Conservation (phyloP, 2,329 filamentous ascomycete genomes). For the Ceratocystis destructans region DNA sequence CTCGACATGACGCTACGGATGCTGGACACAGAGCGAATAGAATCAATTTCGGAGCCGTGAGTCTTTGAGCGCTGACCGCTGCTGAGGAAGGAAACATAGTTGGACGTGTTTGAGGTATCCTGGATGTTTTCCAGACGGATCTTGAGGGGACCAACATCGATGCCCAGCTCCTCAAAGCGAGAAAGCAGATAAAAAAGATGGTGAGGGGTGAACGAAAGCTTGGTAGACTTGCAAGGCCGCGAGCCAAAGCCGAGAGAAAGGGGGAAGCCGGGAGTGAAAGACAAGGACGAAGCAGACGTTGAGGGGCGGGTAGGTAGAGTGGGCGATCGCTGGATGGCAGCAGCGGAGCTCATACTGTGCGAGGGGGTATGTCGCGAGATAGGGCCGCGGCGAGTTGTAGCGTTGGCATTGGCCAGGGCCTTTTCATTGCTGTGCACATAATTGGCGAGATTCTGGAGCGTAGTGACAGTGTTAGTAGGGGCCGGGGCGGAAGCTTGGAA, state of each 20-base stretch:
- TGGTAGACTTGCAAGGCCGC: conserved; percentile 73
- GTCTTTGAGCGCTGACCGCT: conserved; percentile 70
- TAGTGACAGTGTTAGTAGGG: conserved; percentile 8
- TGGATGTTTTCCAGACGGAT: conserved; percentile 89
- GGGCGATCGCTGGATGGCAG: conserved; percentile 38
- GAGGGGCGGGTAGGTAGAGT: conserved; percentile 48
- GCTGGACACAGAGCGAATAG: conserved; percentile 89
- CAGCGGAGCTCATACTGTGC: conserved; percentile 47
- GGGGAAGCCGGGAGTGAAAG: conserved; percentile 73
- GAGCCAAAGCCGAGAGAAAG: conserved; percentile 78
- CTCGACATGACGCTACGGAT: conserved; percentile 94
- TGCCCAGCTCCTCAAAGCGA: conserved; percentile 82
- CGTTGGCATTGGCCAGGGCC: conserved; percentile 86
- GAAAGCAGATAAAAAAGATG: conserved; percentile 94
- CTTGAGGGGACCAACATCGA: conserved; percentile 90
- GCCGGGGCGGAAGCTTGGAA: not conserved
- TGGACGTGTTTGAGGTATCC: conserved; percentile 69
- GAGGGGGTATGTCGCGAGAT: conserved; percentile 55
- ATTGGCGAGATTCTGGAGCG: conserved; percentile 71
- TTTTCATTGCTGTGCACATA: conserved; percentile 97
- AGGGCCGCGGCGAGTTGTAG: conserved; percentile 57
- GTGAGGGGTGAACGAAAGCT: conserved; percentile 84
- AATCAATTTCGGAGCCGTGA: conserved; percentile 69
- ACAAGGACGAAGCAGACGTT: conserved; percentile 54
- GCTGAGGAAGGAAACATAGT: conserved; percentile 91